These are phyloP conservation scores for Hypoxylon crocopeplum DNA, from an alignment of 495 filamentous ascomycete species.

Conservation along the genomic window DNA sequence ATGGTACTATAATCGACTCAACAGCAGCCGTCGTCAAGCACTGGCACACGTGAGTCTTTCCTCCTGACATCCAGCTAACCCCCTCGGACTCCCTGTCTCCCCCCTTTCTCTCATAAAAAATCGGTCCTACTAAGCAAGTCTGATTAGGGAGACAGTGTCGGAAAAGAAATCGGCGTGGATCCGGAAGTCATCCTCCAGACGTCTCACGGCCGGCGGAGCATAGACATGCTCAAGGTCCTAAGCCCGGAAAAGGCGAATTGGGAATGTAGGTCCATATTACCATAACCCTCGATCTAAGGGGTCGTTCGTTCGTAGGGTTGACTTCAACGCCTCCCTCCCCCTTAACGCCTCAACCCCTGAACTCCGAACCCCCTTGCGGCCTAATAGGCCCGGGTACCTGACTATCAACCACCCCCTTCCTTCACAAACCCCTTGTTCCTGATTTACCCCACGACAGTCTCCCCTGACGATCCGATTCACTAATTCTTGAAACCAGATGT, in stretches of 20 bases:
- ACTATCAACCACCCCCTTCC: neutral
- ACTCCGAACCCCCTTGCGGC: constrained; percentile 10
- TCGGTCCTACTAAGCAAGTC: constrained; percentile 1
- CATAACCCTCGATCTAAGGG: neutral
- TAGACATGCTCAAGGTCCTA: constrained; percentile 78
- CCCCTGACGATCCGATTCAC: neutral
- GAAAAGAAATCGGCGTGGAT: constrained; percentile 80
- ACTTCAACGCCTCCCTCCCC: neutral
- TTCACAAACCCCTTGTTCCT: constrained; percentile 7
- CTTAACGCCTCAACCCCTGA: constrained; percentile 4
- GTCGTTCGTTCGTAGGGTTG: neutral
- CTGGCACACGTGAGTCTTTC: constrained; percentile 75
- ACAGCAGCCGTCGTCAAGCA: constrained; percentile 88
- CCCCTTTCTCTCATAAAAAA: neutral
- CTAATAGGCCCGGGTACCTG: neutral
- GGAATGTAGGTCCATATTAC: constrained; percentile 74
- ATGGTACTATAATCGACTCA: constrained; percentile 83
- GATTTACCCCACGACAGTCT: constrained; percentile 16
- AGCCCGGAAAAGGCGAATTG: constrained; percentile 83
- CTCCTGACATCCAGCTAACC: constrained; percentile 6
- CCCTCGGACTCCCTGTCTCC: constrained; percentile 4
- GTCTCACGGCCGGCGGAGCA: constrained; percentile 85
- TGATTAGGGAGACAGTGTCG: constrained; percentile 63
- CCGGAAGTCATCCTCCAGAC: constrained; percentile 82
- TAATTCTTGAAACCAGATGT: constrained; percentile 66